Evolutionary conservation across 2,329 filamentous ascomycete species (phyloP).

Genomic region (Kalmusia sp.): DNA sequence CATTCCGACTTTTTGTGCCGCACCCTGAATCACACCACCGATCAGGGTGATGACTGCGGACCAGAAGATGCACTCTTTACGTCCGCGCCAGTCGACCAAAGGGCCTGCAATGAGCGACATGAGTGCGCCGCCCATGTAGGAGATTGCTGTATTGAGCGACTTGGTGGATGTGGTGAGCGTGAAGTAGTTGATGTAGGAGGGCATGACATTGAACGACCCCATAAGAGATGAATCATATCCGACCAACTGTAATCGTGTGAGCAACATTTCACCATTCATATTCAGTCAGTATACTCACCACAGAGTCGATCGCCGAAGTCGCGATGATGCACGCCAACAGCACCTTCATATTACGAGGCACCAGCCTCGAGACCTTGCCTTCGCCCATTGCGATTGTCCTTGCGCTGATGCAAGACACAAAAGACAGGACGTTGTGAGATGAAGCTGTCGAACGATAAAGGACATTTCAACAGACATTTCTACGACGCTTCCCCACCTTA

Average conservation of each 20-base stretch:
- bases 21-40: constrained; percentile 57
- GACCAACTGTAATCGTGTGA: constrained; percentile 14
- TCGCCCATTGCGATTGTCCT: constrained; percentile 9
- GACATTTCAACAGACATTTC: background rate
- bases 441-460: background rate
- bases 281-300: constrained; percentile 13
- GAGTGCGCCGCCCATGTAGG: constrained; percentile 49
- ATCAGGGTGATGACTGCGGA: constrained; percentile 59
- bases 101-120: constrained; percentile 49
- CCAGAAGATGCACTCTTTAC: constrained; percentile 57
- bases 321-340: constrained; percentile 23
- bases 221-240: constrained; percentile 56
- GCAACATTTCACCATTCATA: background rate
- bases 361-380: constrained; percentile 20
- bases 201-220: constrained; percentile 54
- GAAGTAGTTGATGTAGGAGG: constrained; percentile 51
- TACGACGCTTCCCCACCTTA: background rate
- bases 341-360: constrained; percentile 22
- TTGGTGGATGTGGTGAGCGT: constrained; percentile 49
- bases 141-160: constrained; percentile 55
- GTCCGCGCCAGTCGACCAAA: constrained; percentile 47
- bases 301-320: constrained; percentile 20
- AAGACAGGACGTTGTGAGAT: background rate
- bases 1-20: constrained; percentile 52
- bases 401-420: background rate